A percentile compares a stretch with the other conserved stretches of the same genome.
These are phyloP conservation scores for Angomonas ambiguus DNA, from an alignment of 208 protist species.

Conservation along the genomic window DNA sequence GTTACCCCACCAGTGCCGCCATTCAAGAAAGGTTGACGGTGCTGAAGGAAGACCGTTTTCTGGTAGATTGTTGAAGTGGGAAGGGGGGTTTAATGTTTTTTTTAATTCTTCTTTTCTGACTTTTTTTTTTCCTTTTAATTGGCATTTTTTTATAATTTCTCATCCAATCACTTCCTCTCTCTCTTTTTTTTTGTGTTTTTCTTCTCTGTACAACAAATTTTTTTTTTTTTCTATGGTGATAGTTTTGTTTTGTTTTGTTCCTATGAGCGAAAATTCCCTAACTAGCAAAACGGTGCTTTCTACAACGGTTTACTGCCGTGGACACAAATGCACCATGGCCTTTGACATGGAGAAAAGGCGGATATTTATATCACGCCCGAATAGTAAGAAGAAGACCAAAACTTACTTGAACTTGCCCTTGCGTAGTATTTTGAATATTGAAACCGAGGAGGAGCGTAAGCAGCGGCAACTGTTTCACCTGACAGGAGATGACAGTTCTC, in stretches of 20 bases:
- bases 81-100: too few relatives aligned
- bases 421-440: slow-evolving; percentile 57
- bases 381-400: slow-evolving; percentile 1
- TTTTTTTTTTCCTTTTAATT: neutral
- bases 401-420: slow-evolving; percentile 38
- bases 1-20: slow-evolving; percentile 8
- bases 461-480: slow-evolving; percentile 29
- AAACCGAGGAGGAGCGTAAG: slow-evolving; percentile 44
- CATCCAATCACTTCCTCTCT: neutral
- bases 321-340: slow-evolving; percentile 25
- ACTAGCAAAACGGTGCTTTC: neutral
- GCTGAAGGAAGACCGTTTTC: neutral
- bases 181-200: slow-evolving; percentile 17
- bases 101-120: neutral
- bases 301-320: slow-evolving; percentile 14
- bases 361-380: slow-evolving; percentile 20
- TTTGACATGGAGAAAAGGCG: slow-evolving; percentile 19
- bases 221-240: neutral
- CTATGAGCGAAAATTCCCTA: neutral
- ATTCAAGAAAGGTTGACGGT: neutral
- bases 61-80: too few relatives aligned
- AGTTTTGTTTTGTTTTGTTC: neutral
- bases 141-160: neutral
- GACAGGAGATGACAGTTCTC: slow-evolving; percentile 27
- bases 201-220: slow-evolving; percentile 3